Base-by-base conservation (phyloP, 495 filamentous ascomycete species). In the Haplographium delicatum region DNA sequence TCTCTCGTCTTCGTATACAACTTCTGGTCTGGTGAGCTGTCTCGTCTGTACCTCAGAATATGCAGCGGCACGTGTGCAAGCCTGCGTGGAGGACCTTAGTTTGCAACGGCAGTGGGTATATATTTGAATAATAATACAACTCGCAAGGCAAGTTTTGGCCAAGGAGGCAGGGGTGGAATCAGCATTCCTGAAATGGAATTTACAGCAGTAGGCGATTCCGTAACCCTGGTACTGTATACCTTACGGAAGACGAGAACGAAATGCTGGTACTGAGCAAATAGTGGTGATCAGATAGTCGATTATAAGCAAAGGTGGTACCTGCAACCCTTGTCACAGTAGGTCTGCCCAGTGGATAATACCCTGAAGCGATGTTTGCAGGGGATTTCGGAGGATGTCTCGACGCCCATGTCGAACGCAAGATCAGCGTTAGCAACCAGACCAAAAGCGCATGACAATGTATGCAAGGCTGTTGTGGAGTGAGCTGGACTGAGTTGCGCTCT, bases 281-380 rank as follows among this genome's bases (percentile, higher is more conserved):
- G 33, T 25, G 6, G 18, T 27, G 44, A 28, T 51, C 43, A 50
- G 55, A 53, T 53, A 49, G 49, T n/a, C n/a, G n/a, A n/a, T n/a
- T n/a, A n/a, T n/a, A n/a, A n/a, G n/a, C n/a, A n/a, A 51, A 55
- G 42, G 56, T 51, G 56, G 51, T 55, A 54, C 51, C 23, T 59
- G 56, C 51, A 51, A 59, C 46, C 56, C 56, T 59, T 59, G 51
- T 44, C 41, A 22, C 9, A 24, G 8, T 41, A 43, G 24, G 33
- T 27, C 33, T 30, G n/a, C 45, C 15, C 11, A 48, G 42, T 45
- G 22, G 35, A 19, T 33, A 44, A 20, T 19, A 42, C 5, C 5
- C 33, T 20, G 51, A 49, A 51, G 46, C 56, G 42, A 50, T 47
- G 28, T 28, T 30, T 28, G 42, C 37, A 53, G 27, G 46, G 44